phyloP scores from a whole-genome alignment of 306 rosid genomes.

The Quercus aquifolioides region DNA sequence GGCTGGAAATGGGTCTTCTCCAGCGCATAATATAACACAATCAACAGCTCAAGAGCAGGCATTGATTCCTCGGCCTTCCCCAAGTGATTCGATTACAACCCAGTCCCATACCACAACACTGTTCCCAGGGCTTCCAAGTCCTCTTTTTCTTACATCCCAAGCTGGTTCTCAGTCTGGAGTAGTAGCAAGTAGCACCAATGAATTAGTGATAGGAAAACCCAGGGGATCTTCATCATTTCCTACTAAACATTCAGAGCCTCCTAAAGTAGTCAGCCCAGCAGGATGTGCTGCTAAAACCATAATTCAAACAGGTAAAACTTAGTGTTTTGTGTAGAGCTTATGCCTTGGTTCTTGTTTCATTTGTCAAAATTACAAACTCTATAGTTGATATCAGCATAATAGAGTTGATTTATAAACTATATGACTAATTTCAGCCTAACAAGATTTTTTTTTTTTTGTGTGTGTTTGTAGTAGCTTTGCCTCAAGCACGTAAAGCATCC shows the following conservation, averaged over 20 bases:
- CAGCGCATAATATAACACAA: slow-evolving; percentile 25
- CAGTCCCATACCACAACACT: slow-evolving; percentile 37
- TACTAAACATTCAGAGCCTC: slow-evolving; percentile 40
- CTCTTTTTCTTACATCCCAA: slow-evolving; percentile 37
- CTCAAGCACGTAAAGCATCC: slow-evolving; percentile 96
- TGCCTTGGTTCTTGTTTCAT: not conserved
- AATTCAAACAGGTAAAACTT: slow-evolving; percentile 54
- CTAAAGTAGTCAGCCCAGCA: slow-evolving; percentile 32
- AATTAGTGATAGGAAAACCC: slow-evolving; percentile 35
- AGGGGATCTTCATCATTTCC: slow-evolving; percentile 37
- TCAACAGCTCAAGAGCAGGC: slow-evolving; percentile 45
- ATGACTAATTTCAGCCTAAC: not conserved
- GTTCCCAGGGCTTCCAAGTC: slow-evolving; percentile 33
- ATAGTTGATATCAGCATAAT: not conserved
- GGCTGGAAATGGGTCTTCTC: slow-evolving; percentile 63
- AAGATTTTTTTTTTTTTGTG: not conserved
- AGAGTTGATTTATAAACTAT: not conserved
- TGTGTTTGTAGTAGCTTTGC: slow-evolving; percentile 54
- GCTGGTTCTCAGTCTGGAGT: slow-evolving; percentile 32
- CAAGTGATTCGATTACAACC: slow-evolving; percentile 37
- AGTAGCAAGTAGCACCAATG: slow-evolving; percentile 42
- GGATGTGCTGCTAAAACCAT: slow-evolving; percentile 37
- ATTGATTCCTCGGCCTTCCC: slow-evolving; percentile 34
- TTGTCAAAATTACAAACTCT: not conserved
- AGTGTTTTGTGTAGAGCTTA: not conserved